Evolutionary conservation across 2,329 filamentous ascomycete genomes (phyloP), one percentile per base, ranked within the genome.

Genomic region (Aspergillus transmontanensis): DNA sequence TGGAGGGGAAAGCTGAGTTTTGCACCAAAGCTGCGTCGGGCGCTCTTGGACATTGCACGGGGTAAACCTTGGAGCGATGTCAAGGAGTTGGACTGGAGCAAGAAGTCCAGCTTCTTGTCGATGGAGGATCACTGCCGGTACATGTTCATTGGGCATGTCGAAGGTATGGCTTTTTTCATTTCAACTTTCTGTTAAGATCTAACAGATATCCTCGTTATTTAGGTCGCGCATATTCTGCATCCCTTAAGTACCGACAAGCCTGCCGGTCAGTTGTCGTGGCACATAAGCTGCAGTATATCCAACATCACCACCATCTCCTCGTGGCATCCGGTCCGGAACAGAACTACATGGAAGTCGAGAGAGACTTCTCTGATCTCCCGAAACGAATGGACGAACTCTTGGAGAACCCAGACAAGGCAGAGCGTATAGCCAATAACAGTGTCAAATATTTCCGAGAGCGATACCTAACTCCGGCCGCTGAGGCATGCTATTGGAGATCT

Each of bases 321-420:
- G 71, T 77, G 11, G 65, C 78, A 14, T 71, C 71, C 16, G 83
- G 82, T 0, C 77, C 80, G 7, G 67, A 80, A 10, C 81, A 84
- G 67, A 85, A 84, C 68, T 83, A 77, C 48, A 77, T 84, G 32
- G 75, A 80, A 61, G 82, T 84, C 6, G 73, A 80, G 58, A 73
- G 78, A 14, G 80, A 85, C 71, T 89, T 87, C 72, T 84, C 84
- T 66, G 86, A 89, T 67, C 79, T 87, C 64, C 66, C 73, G 4
- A 67, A 74, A 14, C 78, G 74, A 45, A 76, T 82, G 59, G 63
- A 80, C 4, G 72, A 74, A 11, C 69, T 83, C 9, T 68, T 80
- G 32, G 64, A 64, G 11, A 68, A 83, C 61, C 75, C 75, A 6
- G 68, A 75, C 3, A 70, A 75, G 16, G 81, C 82, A 1, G 70